phyloP scores from a whole-genome alignment of 2,329 filamentous ascomycete genomes.

The Phoma sp. region DNA sequence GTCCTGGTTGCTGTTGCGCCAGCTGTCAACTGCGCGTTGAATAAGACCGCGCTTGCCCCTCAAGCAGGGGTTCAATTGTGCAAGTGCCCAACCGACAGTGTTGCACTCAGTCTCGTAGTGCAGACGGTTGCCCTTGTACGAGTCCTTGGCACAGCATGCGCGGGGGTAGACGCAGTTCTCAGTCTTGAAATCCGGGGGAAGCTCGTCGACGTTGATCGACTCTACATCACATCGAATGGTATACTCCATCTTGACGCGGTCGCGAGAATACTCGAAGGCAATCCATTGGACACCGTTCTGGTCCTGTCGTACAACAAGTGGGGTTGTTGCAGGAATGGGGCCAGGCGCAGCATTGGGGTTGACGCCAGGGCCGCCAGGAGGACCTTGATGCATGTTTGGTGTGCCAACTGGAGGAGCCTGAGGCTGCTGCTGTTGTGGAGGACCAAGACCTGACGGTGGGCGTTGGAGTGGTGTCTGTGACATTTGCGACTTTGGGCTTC shows the following conservation, averaged over 20 bases:
- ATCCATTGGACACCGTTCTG: slow-evolving; percentile 99
- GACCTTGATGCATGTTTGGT: slow-evolving; percentile 50
- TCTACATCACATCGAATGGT: slow-evolving; percentile 98
- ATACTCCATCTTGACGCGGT: slow-evolving; percentile 99
- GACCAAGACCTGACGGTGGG: slow-evolving; percentile 57
- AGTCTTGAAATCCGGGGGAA: slow-evolving; percentile 89
- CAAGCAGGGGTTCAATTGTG: slow-evolving; percentile 88
- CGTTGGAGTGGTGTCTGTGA: slow-evolving; percentile 64
- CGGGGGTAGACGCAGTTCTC: slow-evolving; percentile 98
- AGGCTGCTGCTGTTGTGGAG: slow-evolving; percentile 50
- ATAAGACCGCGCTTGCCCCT: slow-evolving; percentile 95
- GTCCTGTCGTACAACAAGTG: slow-evolving; percentile 91
- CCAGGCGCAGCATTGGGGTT: slow-evolving; percentile 93
- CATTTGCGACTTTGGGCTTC: slow-evolving; percentile 62
- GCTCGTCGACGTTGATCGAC: slow-evolving; percentile 88
- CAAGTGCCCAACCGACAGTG: slow-evolving; percentile 98
- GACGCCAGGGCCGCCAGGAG: slow-evolving; percentile 59
- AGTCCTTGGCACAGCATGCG: slow-evolving; percentile 92
- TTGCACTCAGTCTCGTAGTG: slow-evolving; percentile 99
- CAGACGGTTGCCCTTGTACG: slow-evolving; percentile 93
- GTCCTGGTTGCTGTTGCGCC: slow-evolving; percentile 99
- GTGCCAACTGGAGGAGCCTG: slow-evolving; percentile 51
- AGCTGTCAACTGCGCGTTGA: slow-evolving; percentile 96
- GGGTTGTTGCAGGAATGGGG: slow-evolving; percentile 95
- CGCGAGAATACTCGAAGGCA: slow-evolving; percentile 95